A percentile compares a stretch with the other conserved stretches of the same genome.
These are phyloP conservation scores for Plasmodium berghei DNA, from an alignment of 169 alveolate species.

Conservation along the genomic window DNA sequence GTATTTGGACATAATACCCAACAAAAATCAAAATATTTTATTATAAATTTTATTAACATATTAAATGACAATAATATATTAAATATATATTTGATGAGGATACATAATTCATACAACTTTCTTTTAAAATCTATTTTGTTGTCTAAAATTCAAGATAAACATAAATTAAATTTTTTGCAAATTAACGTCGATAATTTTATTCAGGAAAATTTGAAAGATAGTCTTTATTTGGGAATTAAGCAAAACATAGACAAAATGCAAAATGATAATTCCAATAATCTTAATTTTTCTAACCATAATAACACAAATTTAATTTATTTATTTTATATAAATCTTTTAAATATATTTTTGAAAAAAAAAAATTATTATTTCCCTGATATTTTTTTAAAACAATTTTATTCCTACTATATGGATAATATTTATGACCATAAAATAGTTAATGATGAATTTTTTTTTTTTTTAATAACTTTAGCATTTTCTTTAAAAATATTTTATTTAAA, in stretches of 20 bases:
- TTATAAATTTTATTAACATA: slow-evolving; percentile 47
- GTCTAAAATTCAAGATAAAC: not conserved
- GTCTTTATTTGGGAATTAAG: slow-evolving; percentile 3
- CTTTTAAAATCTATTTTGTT: no score
- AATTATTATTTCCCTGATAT: slow-evolving; percentile 25
- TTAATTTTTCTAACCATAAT: no score
- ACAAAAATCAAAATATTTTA: slow-evolving; percentile 27
- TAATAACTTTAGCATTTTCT: slow-evolving; percentile 38
- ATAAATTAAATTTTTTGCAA: slow-evolving; percentile 8
- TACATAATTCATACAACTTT: slow-evolving; percentile 3
- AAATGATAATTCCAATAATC: not conserved
- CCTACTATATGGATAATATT: slow-evolving; percentile 25
- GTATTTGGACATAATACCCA: no score
- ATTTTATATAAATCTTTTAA: slow-evolving; percentile 30
- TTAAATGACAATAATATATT: slow-evolving; percentile 12
- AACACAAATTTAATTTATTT: not conserved
- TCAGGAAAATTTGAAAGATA: slow-evolving; percentile 28
- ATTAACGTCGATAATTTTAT: slow-evolving; percentile 26
- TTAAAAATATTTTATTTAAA: slow-evolving; percentile 31
- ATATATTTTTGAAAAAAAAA: slow-evolving; percentile 30
- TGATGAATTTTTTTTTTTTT: slow-evolving; percentile 40
- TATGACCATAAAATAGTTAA: not conserved
- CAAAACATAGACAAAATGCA: not conserved
- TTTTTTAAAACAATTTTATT: slow-evolving; percentile 56
- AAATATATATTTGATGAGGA: not conserved